Evolutionary conservation across 148 eudicot species (phyloP).

Genomic region (Diospyros kaki): DNA sequence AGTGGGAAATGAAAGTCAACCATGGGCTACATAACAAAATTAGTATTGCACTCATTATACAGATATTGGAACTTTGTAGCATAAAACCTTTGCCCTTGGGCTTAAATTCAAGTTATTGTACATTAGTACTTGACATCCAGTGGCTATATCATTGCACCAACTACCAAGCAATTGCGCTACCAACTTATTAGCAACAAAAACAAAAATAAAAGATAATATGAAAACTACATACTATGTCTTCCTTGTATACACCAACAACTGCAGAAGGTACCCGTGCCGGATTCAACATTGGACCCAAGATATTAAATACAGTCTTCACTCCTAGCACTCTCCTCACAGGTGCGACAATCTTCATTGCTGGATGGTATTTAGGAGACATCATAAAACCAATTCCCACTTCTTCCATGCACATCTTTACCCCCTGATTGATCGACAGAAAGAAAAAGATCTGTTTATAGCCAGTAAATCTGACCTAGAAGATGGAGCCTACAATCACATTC

Average conservation of each 20-base stretch:
- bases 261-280: constrained; percentile 94
- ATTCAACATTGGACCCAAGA: constrained; percentile 90
- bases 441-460: not conserved
- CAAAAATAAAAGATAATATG: not conserved
- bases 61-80: not conserved
- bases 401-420: constrained; percentile 25
- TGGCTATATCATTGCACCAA: not conserved
- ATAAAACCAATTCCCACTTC: constrained; percentile 93
- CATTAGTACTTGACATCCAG: not conserved
- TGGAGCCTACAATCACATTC: not conserved
- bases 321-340: constrained; percentile 75
- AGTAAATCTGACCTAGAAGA: not conserved
- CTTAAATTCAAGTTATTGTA: not conserved
- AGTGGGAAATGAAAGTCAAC: constrained; percentile 6
- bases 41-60: not conserved
- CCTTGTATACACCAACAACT: constrained; percentile 81
- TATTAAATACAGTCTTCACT: constrained; percentile 88
- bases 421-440: constrained; percentile 14
- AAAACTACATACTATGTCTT: constrained; percentile 47
- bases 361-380: constrained; percentile 94
- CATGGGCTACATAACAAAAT: not conserved
- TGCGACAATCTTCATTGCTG: constrained; percentile 90
- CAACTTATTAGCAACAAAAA: not conserved
- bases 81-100: not conserved
- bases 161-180: not conserved